Percentiles rank a stretch among this genome's conserved stretches.
Conservation (phyloP, 2,329 filamentous ascomycete species). For the Camptophora hylomeconis region DNA sequence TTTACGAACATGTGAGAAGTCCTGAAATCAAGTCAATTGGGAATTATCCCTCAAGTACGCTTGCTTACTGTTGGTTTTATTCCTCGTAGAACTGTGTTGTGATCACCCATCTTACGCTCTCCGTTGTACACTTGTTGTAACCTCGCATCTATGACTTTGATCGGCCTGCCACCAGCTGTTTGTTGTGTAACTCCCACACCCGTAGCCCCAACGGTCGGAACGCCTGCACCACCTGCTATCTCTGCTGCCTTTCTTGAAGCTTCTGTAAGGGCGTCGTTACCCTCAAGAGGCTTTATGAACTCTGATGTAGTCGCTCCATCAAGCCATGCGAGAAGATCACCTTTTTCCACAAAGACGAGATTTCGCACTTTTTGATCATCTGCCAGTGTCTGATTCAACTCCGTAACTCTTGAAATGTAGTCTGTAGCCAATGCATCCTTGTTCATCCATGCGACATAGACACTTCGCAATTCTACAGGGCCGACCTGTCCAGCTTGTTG, state of each 20-base stretch:
- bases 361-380: slow-evolving; percentile 61
- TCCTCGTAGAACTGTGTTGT: slow-evolving; percentile 75
- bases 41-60: slow-evolving; percentile 1
- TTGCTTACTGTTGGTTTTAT: slow-evolving; percentile 69
- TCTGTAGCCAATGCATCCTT: slow-evolving; percentile 80
- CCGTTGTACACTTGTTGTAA: slow-evolving; percentile 80
- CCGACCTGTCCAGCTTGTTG: slow-evolving; percentile 40
- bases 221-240: slow-evolving; percentile 36
- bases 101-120: slow-evolving; percentile 82
- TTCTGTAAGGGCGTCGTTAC: slow-evolving; percentile 36
- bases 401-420: slow-evolving; percentile 73
- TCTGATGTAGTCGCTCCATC: slow-evolving; percentile 84
- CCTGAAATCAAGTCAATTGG: slow-evolving; percentile 37
- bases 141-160: slow-evolving; percentile 65
- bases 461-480: slow-evolving; percentile 75
- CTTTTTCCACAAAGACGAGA: slow-evolving; percentile 76
- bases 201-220: slow-evolving; percentile 26
- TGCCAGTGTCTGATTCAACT: slow-evolving; percentile 63
- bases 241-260: slow-evolving; percentile 35
- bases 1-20: slow-evolving; percentile 90
- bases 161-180: slow-evolving; percentile 31
- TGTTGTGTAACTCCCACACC: slow-evolving; percentile 25
- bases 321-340: slow-evolving; percentile 88
- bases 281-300: slow-evolving; percentile 74
- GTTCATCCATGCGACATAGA: slow-evolving; percentile 94